Percentiles rank a stretch among this genome's conserved stretches.
These are phyloP conservation scores for Alternaria sp. DNA, from an alignment of 2,329 filamentous ascomycete genomes.

Conservation along the genomic window DNA sequence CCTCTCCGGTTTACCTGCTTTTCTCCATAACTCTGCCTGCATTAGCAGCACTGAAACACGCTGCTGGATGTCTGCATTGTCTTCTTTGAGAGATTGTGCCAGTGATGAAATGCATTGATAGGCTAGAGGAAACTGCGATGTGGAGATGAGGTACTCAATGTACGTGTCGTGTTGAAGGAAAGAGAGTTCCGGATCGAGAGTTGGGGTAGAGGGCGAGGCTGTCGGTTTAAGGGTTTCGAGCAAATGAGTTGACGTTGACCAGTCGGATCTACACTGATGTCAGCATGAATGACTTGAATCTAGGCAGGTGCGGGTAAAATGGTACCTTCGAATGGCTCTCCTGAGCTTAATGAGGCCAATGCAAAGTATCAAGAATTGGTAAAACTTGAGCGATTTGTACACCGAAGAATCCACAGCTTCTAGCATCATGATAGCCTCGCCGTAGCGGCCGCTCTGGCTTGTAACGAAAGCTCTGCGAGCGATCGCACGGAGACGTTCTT, in stretches of 20 bases:
- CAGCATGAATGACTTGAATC: slow-evolving; percentile 16
- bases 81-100: slow-evolving; percentile 58
- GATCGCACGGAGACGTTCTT: slow-evolving; percentile 78
- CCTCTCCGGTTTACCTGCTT: slow-evolving; percentile 71
- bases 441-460: slow-evolving; percentile 72
- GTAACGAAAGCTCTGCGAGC: slow-evolving; percentile 73
- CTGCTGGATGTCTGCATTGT: slow-evolving; percentile 68
- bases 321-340: slow-evolving; percentile 63
- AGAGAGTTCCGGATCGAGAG: slow-evolving; percentile 63
- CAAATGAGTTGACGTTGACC: slow-evolving; percentile 63
- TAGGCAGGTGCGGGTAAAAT: neutral
- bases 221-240: slow-evolving; percentile 63
- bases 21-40: slow-evolving; percentile 74
- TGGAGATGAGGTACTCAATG: slow-evolving; percentile 65
- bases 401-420: slow-evolving; percentile 66
- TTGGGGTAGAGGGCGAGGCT: slow-evolving; percentile 46
- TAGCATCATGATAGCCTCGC: slow-evolving; percentile 68
- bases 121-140: slow-evolving; percentile 60
- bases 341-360: slow-evolving; percentile 70
- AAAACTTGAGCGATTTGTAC: slow-evolving; percentile 76
- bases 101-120: slow-evolving; percentile 62
- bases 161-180: slow-evolving; percentile 66
- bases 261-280: slow-evolving; percentile 54
- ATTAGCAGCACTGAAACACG: slow-evolving; percentile 74
- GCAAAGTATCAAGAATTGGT: slow-evolving; percentile 75